Evolutionary conservation across 169 alveolate genomes (phyloP).

Genomic region (Cryptosporidium meleagridis): DNA sequence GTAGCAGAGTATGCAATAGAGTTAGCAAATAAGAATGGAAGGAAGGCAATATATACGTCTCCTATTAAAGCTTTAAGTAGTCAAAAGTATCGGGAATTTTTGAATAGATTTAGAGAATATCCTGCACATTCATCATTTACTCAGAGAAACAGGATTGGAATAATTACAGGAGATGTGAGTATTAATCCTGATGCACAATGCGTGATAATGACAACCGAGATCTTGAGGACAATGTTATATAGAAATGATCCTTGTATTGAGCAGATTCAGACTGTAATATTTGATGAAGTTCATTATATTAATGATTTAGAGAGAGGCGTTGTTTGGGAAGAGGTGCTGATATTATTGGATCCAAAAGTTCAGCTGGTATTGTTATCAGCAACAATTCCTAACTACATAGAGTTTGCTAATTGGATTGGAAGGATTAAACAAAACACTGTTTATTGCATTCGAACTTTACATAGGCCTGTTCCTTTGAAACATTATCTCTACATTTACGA

Average conservation of each 20-base stretch:
- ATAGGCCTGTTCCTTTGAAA: constrained; percentile 96
- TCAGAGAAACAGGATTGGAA: constrained; percentile 90
- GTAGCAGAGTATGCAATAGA: constrained; percentile 99
- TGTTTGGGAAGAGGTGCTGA: constrained; percentile 99
- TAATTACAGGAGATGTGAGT: constrained; percentile 98
- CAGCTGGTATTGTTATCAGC: constrained; percentile 96
- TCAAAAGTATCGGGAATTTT: constrained; percentile 95
- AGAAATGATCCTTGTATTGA: constrained; percentile 86
- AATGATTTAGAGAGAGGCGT: constrained; percentile 97
- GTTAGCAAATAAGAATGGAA: constrained; percentile 90
- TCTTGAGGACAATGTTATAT: constrained; percentile 93
- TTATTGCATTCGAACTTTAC: constrained; percentile 91
- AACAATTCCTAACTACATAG: constrained; percentile 97
- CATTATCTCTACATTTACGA: constrained; percentile 91
- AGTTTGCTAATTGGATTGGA: constrained; percentile 99
- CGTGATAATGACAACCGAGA: constrained; percentile 98
- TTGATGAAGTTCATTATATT: constrained; percentile 99
- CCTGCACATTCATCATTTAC: constrained; percentile 65
- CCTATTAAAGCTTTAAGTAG: constrained; percentile 99
- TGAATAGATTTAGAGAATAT: constrained; percentile 81
- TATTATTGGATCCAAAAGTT: constrained; percentile 93
- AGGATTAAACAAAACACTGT: constrained; percentile 91
- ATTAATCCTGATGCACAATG: constrained; percentile 95
- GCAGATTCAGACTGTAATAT: constrained; percentile 95
- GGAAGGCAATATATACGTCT: constrained; percentile 96